Conservation (phyloP, 2,329 filamentous ascomycete genomes). For the Arachnopeziza araneosa region DNA sequence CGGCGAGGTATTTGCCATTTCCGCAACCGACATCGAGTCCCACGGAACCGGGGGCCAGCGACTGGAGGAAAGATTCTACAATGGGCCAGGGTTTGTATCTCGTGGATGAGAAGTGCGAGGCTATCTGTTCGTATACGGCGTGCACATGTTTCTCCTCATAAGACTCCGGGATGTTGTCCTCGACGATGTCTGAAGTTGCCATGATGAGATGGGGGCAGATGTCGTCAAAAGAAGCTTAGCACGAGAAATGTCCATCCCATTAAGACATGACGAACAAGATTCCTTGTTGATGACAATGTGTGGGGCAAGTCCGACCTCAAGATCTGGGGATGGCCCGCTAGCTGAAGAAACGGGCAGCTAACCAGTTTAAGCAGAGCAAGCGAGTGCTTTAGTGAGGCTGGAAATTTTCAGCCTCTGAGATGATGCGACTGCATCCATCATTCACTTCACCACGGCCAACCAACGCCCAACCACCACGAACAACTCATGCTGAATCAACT, state of each 20-base stretch:
- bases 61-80: constrained; percentile 70
- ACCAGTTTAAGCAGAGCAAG: background rate
- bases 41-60: constrained; percentile 62
- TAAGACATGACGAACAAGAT: background rate
- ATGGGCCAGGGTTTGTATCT: constrained; percentile 87
- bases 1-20: constrained; percentile 89
- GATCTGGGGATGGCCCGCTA: background rate
- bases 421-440: background rate
- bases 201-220: background rate
- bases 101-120: constrained; percentile 76
- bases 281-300: too few relatives aligned
- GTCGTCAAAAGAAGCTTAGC: background rate
- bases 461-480: background rate
- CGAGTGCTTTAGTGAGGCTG: background rate
- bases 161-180: constrained; percentile 31
- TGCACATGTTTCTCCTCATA: constrained; percentile 91
- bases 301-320: too few relatives aligned
- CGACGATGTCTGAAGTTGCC: background rate
- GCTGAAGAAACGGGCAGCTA: background rate
- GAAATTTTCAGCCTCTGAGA: background rate
- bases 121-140: constrained; percentile 82
- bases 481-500: background rate
- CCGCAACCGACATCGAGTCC: constrained; percentile 92
- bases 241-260: background rate
- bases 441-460: background rate